Base-by-base conservation (phyloP, 106 monocot genomes). In the Dendrobium chrysotoxum region DNA sequence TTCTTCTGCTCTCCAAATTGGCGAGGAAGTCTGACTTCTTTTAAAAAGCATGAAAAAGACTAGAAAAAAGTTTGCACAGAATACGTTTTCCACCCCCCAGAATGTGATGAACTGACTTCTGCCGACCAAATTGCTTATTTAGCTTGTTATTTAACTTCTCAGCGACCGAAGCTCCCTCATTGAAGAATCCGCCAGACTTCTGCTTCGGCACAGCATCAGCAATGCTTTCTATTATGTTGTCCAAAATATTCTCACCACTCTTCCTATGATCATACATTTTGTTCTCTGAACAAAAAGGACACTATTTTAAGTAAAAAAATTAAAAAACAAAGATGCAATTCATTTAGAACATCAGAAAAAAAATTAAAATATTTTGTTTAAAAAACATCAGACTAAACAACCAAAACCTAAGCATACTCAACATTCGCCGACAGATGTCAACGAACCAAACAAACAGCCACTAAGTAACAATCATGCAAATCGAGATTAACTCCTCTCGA, bases 61-160 rank as follows among this genome's bases (percentile, higher is more conserved):
- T 44, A 5, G 80, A 66, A 41, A 28, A 30, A 6, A 26, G 28
- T 46, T 45, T 45, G 28, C 26, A 67, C 11, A 41, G 42, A 83
- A 67, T 79, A 96, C 96, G 78, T 79, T 93, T 89, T 84, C 96
- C 96, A 74, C 96, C 96, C 58, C 99, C 99, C 55, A 99, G 85
- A 57, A 95, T 76, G 0, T 85, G 72, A 81, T 99, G 95, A 57
- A 99, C 42, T 31, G 93, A 80, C 15, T 95, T 90, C 76, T 90
- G 91, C 42, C 93, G 93, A 28, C 85, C 88, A 84, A 95, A 91
- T 28, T 92, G 79, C 80, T 64, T 92, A 68, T 91, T 89, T 86
- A 92, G 83, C 61, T 87, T 83, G 10, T 77, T 71, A 39, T 87
- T 83, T 15, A 84, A 50, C 50, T 13, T 50, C 1, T 50, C 83